Evolutionary conservation across 495 filamentous ascomycete genomes (phyloP).

Genomic region (Staphylotrichum longicolle): DNA sequence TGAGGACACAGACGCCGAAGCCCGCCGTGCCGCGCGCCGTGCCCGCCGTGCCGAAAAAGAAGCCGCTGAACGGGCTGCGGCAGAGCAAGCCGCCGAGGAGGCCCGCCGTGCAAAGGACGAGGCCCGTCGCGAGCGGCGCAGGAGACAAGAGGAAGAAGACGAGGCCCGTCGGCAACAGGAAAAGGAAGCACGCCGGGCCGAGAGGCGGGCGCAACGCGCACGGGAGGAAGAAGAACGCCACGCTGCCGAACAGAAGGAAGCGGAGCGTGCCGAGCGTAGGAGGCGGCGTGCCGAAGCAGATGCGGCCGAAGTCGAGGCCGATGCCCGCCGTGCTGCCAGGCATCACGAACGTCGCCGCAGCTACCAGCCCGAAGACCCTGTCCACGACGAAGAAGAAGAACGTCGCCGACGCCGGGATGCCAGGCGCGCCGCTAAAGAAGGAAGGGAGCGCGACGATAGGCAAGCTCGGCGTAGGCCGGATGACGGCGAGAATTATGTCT

Average conservation of each 20-base stretch:
- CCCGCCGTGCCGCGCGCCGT: constrained; percentile 52
- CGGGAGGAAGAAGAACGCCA: constrained; percentile 45
- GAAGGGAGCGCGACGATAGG: constrained; percentile 24
- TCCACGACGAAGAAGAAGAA: constrained; percentile 41
- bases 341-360: constrained; percentile 33
- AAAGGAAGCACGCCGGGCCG: constrained; percentile 51
- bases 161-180: constrained; percentile 50
- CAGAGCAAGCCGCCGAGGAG: constrained; percentile 49
- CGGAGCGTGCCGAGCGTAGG: constrained; percentile 44
- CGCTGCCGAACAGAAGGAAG: constrained; percentile 42
- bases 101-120: constrained; percentile 45
- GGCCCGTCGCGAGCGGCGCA: constrained; percentile 45
- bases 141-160: constrained; percentile 44
- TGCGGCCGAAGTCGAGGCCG: constrained; percentile 45
- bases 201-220: constrained; percentile 47
- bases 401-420: constrained; percentile 50
- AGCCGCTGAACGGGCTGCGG: constrained; percentile 46
- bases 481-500: constrained; percentile 44
- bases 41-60: constrained; percentile 49
- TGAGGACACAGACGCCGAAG: constrained; percentile 47
- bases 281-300: constrained; percentile 44
- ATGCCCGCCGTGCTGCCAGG: constrained; percentile 46
- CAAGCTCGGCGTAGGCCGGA: constrained; percentile 33
- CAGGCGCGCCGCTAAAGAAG: constrained; percentile 42
- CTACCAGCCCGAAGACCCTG: constrained; percentile 18